These are phyloP conservation scores for Cryptococcus deneoformans DNA, from an alignment of 1,284 basidiomycete species.

Conservation along the genomic window DNA sequence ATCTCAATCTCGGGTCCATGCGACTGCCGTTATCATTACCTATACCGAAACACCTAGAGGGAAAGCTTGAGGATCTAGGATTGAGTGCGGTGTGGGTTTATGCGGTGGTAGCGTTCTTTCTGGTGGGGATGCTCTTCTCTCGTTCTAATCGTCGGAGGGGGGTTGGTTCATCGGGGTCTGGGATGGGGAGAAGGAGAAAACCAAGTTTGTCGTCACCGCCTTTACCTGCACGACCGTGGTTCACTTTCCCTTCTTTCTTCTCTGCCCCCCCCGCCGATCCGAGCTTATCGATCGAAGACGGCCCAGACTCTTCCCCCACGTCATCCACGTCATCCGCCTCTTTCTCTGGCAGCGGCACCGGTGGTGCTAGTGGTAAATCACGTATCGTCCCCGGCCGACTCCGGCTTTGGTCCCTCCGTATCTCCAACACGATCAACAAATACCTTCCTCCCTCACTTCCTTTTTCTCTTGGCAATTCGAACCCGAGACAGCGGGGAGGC, in stretches of 20 bases:
- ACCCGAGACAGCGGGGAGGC: too few relatives aligned
- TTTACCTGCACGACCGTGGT: neutral
- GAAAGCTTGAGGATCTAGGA: constrained; percentile 25
- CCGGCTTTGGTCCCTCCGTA: constrained; percentile 20
- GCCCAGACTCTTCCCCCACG: constrained; percentile 7
- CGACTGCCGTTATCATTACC: neutral
- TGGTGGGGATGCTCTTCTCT: constrained; percentile 24
- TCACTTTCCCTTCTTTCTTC: neutral
- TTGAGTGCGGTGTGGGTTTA: constrained; percentile 40
- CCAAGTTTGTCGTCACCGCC: constrained; percentile 18
- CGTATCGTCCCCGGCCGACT: constrained; percentile 13
- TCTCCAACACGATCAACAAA: constrained; percentile 14
- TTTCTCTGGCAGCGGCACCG: neutral
- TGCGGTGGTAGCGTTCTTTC: constrained; percentile 22
- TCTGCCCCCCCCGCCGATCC: neutral
- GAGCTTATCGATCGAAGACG: constrained; percentile 20
- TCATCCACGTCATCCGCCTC: neutral
- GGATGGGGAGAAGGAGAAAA: constrained; percentile 17
- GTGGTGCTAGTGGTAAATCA: neutral
- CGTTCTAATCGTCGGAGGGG: constrained; percentile 11
- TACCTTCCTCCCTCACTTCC: constrained; percentile 4
- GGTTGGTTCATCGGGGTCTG: neutral
- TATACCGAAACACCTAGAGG: neutral
- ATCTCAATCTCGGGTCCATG: constrained; percentile 7
- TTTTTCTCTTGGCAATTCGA: neutral